These are phyloP conservation scores for Nemania sp. DNA, from an alignment of 2,329 filamentous ascomycete genomes.

Conservation along the genomic window DNA sequence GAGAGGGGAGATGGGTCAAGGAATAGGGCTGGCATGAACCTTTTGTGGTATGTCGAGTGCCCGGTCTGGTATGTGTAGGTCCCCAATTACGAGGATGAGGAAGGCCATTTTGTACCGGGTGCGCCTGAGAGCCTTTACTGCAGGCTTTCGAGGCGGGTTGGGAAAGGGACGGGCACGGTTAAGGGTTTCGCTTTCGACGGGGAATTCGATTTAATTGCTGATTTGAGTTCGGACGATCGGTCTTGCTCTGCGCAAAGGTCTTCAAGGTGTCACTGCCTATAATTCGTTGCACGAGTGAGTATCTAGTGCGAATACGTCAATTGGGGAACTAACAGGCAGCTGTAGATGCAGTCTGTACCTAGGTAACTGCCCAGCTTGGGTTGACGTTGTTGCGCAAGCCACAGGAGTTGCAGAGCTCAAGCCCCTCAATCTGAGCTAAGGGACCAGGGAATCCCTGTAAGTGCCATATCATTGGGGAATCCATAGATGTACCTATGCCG, in stretches of 20 bases:
- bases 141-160: conserved; percentile 2
- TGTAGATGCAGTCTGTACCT: background rate
- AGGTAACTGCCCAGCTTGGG: conserved; percentile 7
- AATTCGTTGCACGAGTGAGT: background rate
- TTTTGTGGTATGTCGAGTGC: conserved; percentile 92
- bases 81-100: conserved; percentile 90
- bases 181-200: conserved; percentile 17
- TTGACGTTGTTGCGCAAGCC: conserved; percentile 37
- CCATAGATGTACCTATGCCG: background rate
- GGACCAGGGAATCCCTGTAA: conserved; percentile 8
- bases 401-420: conserved; percentile 30
- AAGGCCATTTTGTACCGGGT: conserved; percentile 76
- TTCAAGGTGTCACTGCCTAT: background rate
- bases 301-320: conserved; percentile 2
- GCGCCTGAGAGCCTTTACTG: background rate
- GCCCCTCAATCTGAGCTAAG: conserved; percentile 27
- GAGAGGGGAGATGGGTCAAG: background rate
- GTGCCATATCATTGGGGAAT: background rate
- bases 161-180: background rate
- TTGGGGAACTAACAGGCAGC: background rate
- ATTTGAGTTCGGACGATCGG: conserved; percentile 4
- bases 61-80: conserved; percentile 93
- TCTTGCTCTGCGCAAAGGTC: background rate
- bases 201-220: background rate
- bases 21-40: conserved; percentile 61